phyloP scores from a whole-genome alignment of 495 filamentous ascomycete species.

The Pyrenula massariospora region DNA sequence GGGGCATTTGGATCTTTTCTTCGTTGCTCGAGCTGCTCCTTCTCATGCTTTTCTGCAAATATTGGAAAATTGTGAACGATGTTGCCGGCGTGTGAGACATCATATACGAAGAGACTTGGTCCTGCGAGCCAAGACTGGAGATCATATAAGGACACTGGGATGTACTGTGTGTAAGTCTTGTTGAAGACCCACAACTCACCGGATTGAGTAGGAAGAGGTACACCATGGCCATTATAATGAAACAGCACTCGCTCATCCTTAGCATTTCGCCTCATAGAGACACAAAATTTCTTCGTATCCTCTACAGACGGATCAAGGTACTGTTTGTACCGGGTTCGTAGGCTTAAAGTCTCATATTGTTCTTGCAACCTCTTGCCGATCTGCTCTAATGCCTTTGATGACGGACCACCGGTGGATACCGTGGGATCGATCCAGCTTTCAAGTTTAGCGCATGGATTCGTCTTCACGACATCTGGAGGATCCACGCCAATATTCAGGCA shows the following conservation, averaged over 20 bases:
- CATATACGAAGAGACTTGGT: conserved; percentile 92
- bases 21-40: conserved; percentile 63
- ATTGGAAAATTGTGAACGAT: conserved; percentile 90
- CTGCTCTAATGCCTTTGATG: conserved; percentile 77
- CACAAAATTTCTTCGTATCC: conserved; percentile 91
- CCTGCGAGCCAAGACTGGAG: conserved; percentile 93
- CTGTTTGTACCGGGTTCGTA: conserved; percentile 91
- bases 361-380: conserved; percentile 92
- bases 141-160: conserved; percentile 91
- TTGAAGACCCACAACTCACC: conserved; percentile 99
- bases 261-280: conserved; percentile 76
- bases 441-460: conserved; percentile 79
- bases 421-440: conserved; percentile 97
- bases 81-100: conserved; percentile 90
- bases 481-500: conserved; percentile 98
- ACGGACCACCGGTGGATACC: conserved; percentile 47
- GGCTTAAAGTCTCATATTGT: conserved; percentile 90
- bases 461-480: conserved; percentile 90
- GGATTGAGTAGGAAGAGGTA: conserved; percentile 90
- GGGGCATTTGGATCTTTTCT: conserved; percentile 63
- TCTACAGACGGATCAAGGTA: conserved; percentile 93
- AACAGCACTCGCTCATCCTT: conserved; percentile 92
- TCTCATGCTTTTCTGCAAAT: conserved; percentile 87
- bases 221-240: conserved; percentile 97
- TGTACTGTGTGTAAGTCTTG: conserved; percentile 97